Evolutionary conservation across 805 yeast genomes (phyloP).

Genomic region (Debaryomyces hansenii): DNA sequence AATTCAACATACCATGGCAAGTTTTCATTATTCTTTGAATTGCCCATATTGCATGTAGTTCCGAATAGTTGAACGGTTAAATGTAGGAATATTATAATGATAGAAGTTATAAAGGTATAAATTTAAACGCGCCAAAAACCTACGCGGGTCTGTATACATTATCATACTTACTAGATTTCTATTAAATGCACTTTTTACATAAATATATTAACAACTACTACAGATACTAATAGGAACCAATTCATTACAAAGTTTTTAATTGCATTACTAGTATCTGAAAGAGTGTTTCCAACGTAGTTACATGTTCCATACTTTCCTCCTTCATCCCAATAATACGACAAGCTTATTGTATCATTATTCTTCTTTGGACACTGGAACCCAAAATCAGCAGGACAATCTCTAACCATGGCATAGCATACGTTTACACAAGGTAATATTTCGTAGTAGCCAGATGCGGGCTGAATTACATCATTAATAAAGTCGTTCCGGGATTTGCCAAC

Average conservation of each 20-base stretch:
- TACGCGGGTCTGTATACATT: neutral
- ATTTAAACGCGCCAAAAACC: neutral
- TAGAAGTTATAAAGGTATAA: neutral
- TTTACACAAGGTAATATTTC: slow-evolving; percentile 88
- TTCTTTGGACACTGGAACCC: slow-evolving; percentile 70
- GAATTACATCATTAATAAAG: slow-evolving; percentile 49
- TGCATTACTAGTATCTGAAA: slow-evolving; percentile 7
- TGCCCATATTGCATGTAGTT: neutral
- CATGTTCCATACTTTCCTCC: slow-evolving; percentile 29
- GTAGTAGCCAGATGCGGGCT: slow-evolving; percentile 62
- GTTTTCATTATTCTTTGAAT: slow-evolving; percentile 35
- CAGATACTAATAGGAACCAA: slow-evolving; percentile 13
- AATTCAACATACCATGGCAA: slow-evolving; percentile 52
- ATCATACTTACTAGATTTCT: neutral
- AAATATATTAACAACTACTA: slow-evolving; percentile 5
- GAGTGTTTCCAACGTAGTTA: slow-evolving; percentile 33
- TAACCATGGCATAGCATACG: slow-evolving; percentile 73
- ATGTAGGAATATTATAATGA: too few species aligned
- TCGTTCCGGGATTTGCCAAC: slow-evolving; percentile 58
- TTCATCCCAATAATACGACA: slow-evolving; percentile 47
- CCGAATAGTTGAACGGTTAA: neutral
- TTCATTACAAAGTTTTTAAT: slow-evolving; percentile 4
- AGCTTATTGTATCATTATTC: slow-evolving; percentile 26
- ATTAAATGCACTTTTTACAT: neutral
- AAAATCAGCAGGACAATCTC: slow-evolving; percentile 80